A percentile compares a stretch with the other conserved stretches of the same genome.
These are phyloP conservation scores for Termitomyces heimii DNA, from an alignment of 768 basidiomycete species.

Conservation along the genomic window DNA sequence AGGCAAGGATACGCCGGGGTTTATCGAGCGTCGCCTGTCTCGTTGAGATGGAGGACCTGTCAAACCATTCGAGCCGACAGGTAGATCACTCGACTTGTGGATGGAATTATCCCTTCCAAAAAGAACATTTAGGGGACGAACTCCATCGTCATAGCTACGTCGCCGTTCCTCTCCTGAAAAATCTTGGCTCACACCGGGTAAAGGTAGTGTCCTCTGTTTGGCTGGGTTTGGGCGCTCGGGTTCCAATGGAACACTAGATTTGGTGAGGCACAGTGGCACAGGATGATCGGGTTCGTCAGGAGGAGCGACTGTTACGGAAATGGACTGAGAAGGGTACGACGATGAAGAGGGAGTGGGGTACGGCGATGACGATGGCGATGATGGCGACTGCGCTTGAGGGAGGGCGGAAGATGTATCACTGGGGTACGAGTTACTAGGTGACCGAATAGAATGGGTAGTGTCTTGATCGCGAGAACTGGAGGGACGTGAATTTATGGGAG, in stretches of 20 bases:
- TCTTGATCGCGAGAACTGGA: constrained; percentile 16
- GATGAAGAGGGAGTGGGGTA: constrained; percentile 12
- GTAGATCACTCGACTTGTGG: constrained; percentile 11
- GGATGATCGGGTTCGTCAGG: constrained; percentile 21
- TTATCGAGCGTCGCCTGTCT: constrained; percentile 44
- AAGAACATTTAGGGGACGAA: constrained; percentile 34
- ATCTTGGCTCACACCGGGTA: constrained; percentile 21
- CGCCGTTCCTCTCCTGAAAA: constrained; percentile 23
- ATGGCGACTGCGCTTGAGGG: constrained; percentile 10
- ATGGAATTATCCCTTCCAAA: constrained; percentile 20
- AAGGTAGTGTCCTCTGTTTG: constrained; percentile 37
- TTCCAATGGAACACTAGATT: constrained; percentile 11
- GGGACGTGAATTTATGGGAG: constrained; percentile 10
- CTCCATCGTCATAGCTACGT: constrained; percentile 39
- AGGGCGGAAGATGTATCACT: constrained; percentile 31
- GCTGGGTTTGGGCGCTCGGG: constrained; percentile 14
- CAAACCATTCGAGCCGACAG: constrained; percentile 22
- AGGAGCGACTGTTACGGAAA: constrained; percentile 38
- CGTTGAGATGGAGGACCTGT: constrained; percentile 30
- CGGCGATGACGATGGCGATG: constrained; percentile 10
- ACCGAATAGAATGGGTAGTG: constrained; percentile 12
- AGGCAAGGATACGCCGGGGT: constrained; percentile 34
- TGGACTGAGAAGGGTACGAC: constrained; percentile 22
- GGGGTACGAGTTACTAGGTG: constrained; percentile 24
- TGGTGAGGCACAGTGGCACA: constrained; percentile 13